Base-by-base conservation (phyloP, 352 stramenopile genomes). In the Pythium folliculosum region DNA sequence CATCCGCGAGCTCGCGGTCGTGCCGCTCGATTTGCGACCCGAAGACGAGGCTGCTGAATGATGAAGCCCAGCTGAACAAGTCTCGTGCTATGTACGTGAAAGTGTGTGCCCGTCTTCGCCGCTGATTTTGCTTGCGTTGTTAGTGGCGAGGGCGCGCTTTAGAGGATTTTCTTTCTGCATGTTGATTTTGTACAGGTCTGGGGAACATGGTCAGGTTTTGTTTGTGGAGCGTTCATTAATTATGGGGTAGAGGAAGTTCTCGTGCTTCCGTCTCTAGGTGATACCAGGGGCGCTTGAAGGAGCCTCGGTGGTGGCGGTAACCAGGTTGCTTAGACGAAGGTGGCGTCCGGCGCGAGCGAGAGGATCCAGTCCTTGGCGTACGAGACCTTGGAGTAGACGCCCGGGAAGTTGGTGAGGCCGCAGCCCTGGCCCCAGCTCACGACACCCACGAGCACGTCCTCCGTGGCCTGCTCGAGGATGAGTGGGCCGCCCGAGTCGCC, bases 381-480 rank as follows among this genome's bases (percentile, higher is more conserved):
- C 27, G 27, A 32, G 27, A 32, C 27, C 27, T 32, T 32, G 27
- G 27, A 32, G 27, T 32, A 32, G 27, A 32, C 27, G 27, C 27
- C 27, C 27, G 27, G 27, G 16, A 84, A 66, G 23, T 74, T 78
- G 19, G 67, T 71, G 19, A 70, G 62, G 5, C 77, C 81, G 50
- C 81, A 89, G 14, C 75, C 79, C 9, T 81, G 58, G 14, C 77
- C 79, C 81, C 78, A 89, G 53, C 77, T 86, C 16, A 84, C 80
- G 12, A 89, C 73, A 1, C 77, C 80, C 22, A 87, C 60, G 12
- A 87, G 59, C 3, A 79, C 52, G 16, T 86, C 80, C 44, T 48
- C 61, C 48, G 21, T 22, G n/a, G 58, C 70, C 14, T 69, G 56
- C 49, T 80, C 72, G 9, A 81, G 66, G 47, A 84, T 77, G 14